Evolutionary conservation across 805 yeast species (phyloP), one percentile per base, ranked within the genome.

Genomic region (Monosporozyma yasuniensis): DNA sequence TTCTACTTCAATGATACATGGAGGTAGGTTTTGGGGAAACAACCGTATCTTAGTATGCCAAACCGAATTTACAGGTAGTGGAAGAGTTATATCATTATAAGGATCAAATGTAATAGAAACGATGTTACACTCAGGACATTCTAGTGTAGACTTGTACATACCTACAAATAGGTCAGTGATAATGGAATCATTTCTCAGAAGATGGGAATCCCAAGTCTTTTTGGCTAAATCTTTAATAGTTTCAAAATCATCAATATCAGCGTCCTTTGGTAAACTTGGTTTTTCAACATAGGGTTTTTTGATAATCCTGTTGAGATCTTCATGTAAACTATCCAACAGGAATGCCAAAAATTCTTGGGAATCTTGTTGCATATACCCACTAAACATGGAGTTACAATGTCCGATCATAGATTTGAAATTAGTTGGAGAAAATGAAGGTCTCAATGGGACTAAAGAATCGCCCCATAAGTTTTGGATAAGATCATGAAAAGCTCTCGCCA

Each of bases 291-390:
- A 83, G 0, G 98, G 98, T 62, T 93, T 93, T 35, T 84, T 70
- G 8, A 78, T 63, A 27, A 91, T 83, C 50, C 96, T 73, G 61
- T 93, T 93, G 54, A 91, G 72, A 67, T 91, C 98, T 66, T 91
- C 98, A 61, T 93, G 98, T 28, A 91, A 71, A 2, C 95, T 91
- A 68, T 93, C 98, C 22, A 93, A 72, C 23, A 93, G 67, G 74
- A 87, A 91, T 14, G 96, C 89, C 46, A 91, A 72, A 60, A 93
- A 84, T 61, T 93, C 98, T 64, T 93, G 98, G 0, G 97, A 87
- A 63, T 91, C 99, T 62, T 91, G 98, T 64, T 93, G 98, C 56
- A 78, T 80, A 60, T 84, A 88, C 0, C 93, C 96, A 0, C 85
- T 76, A 70, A 93, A 93, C 80, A 87, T 80, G 1, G 83, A 77